These are phyloP conservation scores for Globisporangium iwayamae DNA, from an alignment of 352 stramenopile species.

Conservation along the genomic window DNA sequence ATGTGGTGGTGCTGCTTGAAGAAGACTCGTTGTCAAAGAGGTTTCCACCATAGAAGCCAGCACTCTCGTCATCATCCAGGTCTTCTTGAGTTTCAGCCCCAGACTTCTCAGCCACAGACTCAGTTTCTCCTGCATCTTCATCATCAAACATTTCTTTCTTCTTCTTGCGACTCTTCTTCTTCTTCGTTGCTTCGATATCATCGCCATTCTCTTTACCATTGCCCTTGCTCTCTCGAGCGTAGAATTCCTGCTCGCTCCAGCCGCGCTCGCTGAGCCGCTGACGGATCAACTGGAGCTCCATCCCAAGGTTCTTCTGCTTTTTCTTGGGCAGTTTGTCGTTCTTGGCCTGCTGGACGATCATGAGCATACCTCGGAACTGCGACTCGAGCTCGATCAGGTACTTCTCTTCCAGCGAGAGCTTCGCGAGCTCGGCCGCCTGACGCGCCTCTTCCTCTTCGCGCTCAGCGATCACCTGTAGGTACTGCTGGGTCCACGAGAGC, in stretches of 20 bases:
- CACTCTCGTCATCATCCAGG: neutral
- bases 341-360: conserved; percentile 35
- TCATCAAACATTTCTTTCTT: neutral
- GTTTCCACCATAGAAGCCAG: conserved; percentile 8
- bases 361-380: conserved; percentile 37
- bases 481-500: conserved; percentile 74
- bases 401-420: conserved; percentile 34
- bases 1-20: neutral
- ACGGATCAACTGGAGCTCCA: conserved; percentile 18
- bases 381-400: conserved; percentile 45
- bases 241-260: conserved; percentile 22
- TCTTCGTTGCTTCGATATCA: neutral
- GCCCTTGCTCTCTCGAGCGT: neutral
- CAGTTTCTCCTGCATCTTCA: neutral
- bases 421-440: conserved; percentile 21
- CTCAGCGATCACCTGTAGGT: conserved; percentile 54
- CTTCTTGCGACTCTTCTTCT: conserved; percentile 12
- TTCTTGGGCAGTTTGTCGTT: conserved; percentile 55
- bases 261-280: conserved; percentile 16
- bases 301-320: conserved; percentile 25
- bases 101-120: neutral
- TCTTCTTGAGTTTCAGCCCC: neutral
- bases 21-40: conserved; percentile 1
- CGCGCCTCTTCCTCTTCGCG: conserved; percentile 40
- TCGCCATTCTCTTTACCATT: no score